Evolutionary conservation across 352 stramenopile species (phyloP), one percentile per base, ranked within the genome.

Genomic region (Globisporangium parvum): DNA sequence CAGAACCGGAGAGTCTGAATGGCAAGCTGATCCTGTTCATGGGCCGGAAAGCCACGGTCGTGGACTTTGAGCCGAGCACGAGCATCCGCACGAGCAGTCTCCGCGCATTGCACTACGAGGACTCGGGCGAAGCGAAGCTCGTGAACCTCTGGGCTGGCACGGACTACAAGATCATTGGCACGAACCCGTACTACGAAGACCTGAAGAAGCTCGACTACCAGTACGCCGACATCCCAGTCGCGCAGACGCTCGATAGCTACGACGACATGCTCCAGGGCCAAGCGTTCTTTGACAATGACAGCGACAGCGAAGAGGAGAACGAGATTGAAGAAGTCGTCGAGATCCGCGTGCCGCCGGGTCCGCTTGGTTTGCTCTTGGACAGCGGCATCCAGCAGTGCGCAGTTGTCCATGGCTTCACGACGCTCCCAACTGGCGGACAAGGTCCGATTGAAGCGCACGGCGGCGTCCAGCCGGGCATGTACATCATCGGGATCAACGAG

Each of bases 401-500:
- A 0, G 80, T 93, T 51, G 80, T 93, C 20, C 80, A 89, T 51
- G 82, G 82, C n/a, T 93, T 93, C 57, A 85, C 75, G 3, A 83
- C 78, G 52, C 48, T 93, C 33, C 60, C 76, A 9, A 75, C 60
- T 18, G 82, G 82, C 24, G 71, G 66, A 15, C 77, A 84, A 47
- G 82, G 82, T 0, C 75, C 80, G 0, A 88, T 93, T 51, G 75
- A 93, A 50, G 52, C 50, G 3, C 69, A 81, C 47, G 82, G 82
- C 23, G 65, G 80, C 44, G 82, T 93, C 45, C 68, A 83, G 9
- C 72, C 77, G 14, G 82, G 82, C 57, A 91, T 91, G 80, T 90
- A 89, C 66, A 90, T 93, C 56, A 88, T 93, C 63, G 83, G 80
- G 62, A 93, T 93, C 65, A 88, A 93, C 66, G 82, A 91, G 53